These are phyloP conservation scores for Plicaturopsis crispa DNA, from an alignment of 768 basidiomycete species.

Conservation along the genomic window DNA sequence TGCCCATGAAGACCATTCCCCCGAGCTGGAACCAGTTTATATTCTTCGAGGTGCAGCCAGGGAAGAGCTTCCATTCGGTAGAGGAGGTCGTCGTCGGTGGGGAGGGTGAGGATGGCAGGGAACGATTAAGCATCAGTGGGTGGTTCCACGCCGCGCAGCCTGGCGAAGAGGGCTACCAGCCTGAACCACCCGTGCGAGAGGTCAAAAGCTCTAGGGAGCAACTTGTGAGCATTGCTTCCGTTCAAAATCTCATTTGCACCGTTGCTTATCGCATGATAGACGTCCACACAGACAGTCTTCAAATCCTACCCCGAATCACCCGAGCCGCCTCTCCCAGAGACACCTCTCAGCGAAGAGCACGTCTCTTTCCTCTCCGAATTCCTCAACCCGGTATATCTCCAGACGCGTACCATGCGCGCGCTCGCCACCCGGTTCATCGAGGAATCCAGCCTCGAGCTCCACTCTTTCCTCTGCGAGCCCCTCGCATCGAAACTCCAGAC, in stretches of 20 bases:
- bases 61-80: slow-evolving; percentile 92
- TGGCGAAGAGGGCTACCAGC: slow-evolving; percentile 82
- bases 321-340: slow-evolving; percentile 37
- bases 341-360: slow-evolving; percentile 49
- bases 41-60: slow-evolving; percentile 90
- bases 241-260: slow-evolving; percentile 3
- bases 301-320: slow-evolving; percentile 38
- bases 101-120: slow-evolving; percentile 54
- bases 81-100: slow-evolving; percentile 86
- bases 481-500: slow-evolving; percentile 63
- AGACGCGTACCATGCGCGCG: slow-evolving; percentile 69
- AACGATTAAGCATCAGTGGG: slow-evolving; percentile 84
- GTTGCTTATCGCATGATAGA: slow-evolving; percentile 25
- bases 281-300: slow-evolving; percentile 57
- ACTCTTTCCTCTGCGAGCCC: slow-evolving; percentile 69
- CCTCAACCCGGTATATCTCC: slow-evolving; percentile 88
- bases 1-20: slow-evolving; percentile 60
- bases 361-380: slow-evolving; percentile 72
- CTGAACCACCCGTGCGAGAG: slow-evolving; percentile 27
- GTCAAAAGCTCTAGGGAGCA: slow-evolving; percentile 85
- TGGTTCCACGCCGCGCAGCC: slow-evolving; percentile 95
- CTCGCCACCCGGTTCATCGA: slow-evolving; percentile 76
- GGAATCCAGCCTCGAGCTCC: slow-evolving; percentile 84
- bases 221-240: slow-evolving; percentile 52
- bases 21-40: slow-evolving; percentile 89